A percentile compares a stretch with the other conserved stretches of the same genome.
phyloP scores from a whole-genome alignment of 495 filamentous ascomycete genomes.

The Astrocystis sublimbata region DNA sequence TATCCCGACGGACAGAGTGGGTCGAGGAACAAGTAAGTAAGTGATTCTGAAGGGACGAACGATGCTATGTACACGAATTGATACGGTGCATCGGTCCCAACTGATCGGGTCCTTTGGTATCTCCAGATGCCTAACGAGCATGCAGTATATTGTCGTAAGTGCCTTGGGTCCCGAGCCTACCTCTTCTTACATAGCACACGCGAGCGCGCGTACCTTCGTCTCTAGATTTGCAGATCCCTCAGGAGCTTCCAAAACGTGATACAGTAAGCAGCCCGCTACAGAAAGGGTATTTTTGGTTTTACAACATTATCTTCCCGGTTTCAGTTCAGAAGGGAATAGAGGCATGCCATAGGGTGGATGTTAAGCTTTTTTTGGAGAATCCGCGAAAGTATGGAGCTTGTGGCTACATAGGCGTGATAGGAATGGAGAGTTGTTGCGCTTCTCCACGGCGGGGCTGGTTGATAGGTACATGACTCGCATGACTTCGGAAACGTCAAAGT shows the following conservation, averaged over 20 bases:
- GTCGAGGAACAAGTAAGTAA: background rate
- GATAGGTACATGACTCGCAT: background rate
- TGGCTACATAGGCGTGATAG: too few species aligned
- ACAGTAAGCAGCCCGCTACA: slow-evolving; percentile 8
- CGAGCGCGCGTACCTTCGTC: too few species aligned
- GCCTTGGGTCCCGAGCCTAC: too few species aligned
- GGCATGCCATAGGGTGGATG: background rate
- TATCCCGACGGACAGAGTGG: background rate
- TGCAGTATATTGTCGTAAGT: too few species aligned
- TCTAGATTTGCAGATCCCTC: background rate
- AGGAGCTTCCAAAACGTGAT: background rate
- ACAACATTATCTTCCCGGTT: background rate
- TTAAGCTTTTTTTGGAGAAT: background rate
- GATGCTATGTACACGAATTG: too few species aligned
- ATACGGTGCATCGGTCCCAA: too few species aligned
- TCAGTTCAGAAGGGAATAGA: slow-evolving; percentile 2
- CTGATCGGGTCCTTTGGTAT: too few species aligned
- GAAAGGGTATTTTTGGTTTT: background rate
- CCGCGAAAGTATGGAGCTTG: too few species aligned
- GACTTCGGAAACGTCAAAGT: background rate
- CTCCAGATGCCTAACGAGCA: too few species aligned
- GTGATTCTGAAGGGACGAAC: too few species aligned
- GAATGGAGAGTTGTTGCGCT: background rate
- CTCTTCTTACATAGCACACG: too few species aligned
- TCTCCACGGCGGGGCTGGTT: background rate